A percentile compares a stretch with the other conserved stretches of the same genome.
Evolutionary conservation across 257 asterid species (phyloP).

Genomic region (Nicotiana noctiflora): DNA sequence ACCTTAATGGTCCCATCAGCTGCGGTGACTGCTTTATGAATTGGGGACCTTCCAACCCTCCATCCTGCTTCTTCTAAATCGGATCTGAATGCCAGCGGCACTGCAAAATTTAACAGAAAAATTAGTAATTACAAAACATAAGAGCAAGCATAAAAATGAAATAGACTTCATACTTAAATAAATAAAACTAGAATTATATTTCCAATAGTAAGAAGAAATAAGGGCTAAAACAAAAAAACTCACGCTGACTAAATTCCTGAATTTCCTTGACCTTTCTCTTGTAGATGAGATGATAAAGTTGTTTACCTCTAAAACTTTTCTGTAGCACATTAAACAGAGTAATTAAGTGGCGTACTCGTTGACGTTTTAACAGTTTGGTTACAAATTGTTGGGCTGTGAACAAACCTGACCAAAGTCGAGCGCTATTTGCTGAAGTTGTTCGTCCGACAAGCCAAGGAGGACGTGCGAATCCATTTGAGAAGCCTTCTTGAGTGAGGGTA

Average conservation of each 20-base stretch:
- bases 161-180: not conserved
- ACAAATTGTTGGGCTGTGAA: not conserved
- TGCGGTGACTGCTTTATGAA: constrained; percentile 56
- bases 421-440: constrained; percentile 70
- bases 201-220: not conserved
- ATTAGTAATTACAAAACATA: not conserved
- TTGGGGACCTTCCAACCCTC: constrained; percentile 76
- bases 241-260: constrained; percentile 69
- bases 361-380: not conserved
- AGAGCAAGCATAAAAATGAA: not conserved
- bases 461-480: constrained; percentile 37
- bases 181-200: not conserved
- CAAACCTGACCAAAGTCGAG: constrained; percentile 62
- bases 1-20: constrained; percentile 96
- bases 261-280: constrained; percentile 72
- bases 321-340: constrained; percentile 18
- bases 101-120: constrained; percentile 26
- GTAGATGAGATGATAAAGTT: constrained; percentile 75
- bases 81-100: constrained; percentile 80
- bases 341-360: not conserved
- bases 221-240: constrained; percentile 14
- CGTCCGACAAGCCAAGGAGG: constrained; percentile 81
- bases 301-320: constrained; percentile 87
- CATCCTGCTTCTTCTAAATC: constrained; percentile 81
- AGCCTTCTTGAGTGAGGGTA: constrained; percentile 31